Percentiles rank a stretch among this genome's conserved stretches.
These are phyloP conservation scores for Magnaporthales sp. DNA, from an alignment of 2,329 filamentous ascomycete genomes.

Conservation along the genomic window DNA sequence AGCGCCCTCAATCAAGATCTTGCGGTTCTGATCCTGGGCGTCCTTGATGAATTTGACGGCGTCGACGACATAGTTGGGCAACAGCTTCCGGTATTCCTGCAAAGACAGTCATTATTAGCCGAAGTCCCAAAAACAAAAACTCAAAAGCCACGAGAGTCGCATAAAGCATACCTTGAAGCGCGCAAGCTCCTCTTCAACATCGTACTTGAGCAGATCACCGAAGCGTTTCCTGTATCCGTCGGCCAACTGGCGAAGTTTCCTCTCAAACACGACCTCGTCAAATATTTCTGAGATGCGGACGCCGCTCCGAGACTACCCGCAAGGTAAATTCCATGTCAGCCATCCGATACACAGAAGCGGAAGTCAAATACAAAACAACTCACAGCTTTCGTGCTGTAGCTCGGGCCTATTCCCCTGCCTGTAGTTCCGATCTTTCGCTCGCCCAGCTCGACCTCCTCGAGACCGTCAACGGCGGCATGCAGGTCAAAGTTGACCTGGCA, in stretches of 20 bases:
- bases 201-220: constrained; percentile 48
- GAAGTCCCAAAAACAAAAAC: no score
- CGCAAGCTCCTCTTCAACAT: constrained; percentile 61
- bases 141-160: neutral
- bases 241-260: constrained; percentile 53
- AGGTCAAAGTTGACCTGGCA: constrained; percentile 57
- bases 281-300: constrained; percentile 61
- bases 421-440: constrained; percentile 16
- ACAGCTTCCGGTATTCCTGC: constrained; percentile 3
- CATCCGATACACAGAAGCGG: neutral
- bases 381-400: constrained; percentile 43
- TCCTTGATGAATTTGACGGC: constrained; percentile 42
- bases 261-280: constrained; percentile 55
- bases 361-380: neutral
- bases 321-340: neutral
- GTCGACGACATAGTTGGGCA: constrained; percentile 51
- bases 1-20: constrained; percentile 54
- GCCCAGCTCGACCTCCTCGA: constrained; percentile 50
- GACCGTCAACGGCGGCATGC: constrained; percentile 59
- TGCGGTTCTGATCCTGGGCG: constrained; percentile 41
- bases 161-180: constrained; percentile 36
- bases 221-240: constrained; percentile 59
- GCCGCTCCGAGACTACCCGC: constrained; percentile 43
- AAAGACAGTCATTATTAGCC: neutral
- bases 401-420: constrained; percentile 14